These are phyloP conservation scores for Bombardia bombarda DNA, from an alignment of 495 filamentous ascomycete species.

Conservation along the genomic window DNA sequence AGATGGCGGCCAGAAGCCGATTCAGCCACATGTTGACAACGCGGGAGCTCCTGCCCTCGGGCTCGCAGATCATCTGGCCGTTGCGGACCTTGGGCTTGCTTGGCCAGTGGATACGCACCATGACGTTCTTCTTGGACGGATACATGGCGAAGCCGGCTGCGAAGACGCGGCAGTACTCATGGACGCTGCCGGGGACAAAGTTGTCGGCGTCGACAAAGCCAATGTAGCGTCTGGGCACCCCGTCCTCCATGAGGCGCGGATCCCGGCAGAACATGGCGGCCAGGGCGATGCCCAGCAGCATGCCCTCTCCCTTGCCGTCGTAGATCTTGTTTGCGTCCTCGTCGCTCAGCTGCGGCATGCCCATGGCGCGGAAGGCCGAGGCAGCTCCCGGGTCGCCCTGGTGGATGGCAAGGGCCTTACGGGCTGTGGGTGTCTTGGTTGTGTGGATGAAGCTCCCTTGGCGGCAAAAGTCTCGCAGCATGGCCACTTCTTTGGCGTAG, in stretches of 20 bases:
- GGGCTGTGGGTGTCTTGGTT: too few species aligned
- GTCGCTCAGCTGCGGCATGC: constrained; percentile 10
- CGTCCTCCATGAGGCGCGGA: too few species aligned
- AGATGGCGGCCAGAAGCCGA: constrained; percentile 5
- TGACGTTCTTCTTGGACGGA: constrained; percentile 10
- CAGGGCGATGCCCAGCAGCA: constrained; percentile 22
- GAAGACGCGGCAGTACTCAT: constrained; percentile 22
- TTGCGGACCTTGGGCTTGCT: constrained; percentile 21
- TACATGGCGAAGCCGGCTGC: constrained; percentile 20
- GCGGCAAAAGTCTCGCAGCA: constrained; percentile 8
- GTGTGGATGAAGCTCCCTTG: neutral
- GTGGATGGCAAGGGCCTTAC: constrained; percentile 16
- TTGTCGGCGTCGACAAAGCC: constrained; percentile 28
- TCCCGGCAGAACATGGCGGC: constrained; percentile 9
- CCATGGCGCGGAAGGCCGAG: constrained; percentile 8
- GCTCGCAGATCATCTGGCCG: constrained; percentile 7
- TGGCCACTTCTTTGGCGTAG: constrained; percentile 8
- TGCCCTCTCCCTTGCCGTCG: constrained; percentile 27
- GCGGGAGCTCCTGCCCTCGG: constrained; percentile 20
- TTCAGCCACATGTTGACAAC: constrained; percentile 25
- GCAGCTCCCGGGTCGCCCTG: constrained; percentile 19
- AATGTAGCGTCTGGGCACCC: constrained; percentile 13
- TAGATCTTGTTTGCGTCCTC: constrained; percentile 5
- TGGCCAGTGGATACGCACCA: constrained; percentile 22
- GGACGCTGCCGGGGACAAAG: constrained; percentile 9